Conservation (phyloP, 2,329 filamentous ascomycete species). For the Pseudogymnoascus destructans region DNA sequence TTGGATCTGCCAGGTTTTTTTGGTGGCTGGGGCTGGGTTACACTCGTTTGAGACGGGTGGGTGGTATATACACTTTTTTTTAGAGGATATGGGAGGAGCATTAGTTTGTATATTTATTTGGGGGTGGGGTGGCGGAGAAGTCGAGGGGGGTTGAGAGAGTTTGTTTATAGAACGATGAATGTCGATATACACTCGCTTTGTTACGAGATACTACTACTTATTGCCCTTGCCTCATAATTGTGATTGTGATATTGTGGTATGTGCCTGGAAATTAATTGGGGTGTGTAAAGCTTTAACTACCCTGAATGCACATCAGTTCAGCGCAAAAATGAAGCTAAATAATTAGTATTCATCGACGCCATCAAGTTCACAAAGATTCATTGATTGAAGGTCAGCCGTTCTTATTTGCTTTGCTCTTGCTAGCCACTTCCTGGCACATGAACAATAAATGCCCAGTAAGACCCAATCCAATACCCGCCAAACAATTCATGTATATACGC, state of each 20-base stretch:
- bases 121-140: background rate
- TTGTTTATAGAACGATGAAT: background rate
- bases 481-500: background rate
- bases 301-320: background rate
- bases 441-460: background rate
- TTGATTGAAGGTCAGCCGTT: background rate
- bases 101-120: slow-evolving; percentile 1
- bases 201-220: background rate
- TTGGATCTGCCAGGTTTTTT: background rate
- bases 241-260: background rate
- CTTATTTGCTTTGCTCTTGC: background rate
- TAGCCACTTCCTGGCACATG: background rate
- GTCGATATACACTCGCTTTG: slow-evolving; percentile 3
- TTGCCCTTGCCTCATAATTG: background rate
- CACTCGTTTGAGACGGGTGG: slow-evolving; percentile 5
- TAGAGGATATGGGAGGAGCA: background rate
- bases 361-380: background rate
- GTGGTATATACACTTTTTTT: background rate
- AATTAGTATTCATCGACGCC: background rate
- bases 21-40: background rate
- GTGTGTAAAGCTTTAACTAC: background rate
- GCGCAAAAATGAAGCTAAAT: background rate
- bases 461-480: background rate
- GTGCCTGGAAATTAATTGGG: background rate
- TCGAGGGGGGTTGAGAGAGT: background rate